phyloP scores from a whole-genome alignment of 108 stramenopile genomes.

The Cylindrotheca fusiformis region DNA sequence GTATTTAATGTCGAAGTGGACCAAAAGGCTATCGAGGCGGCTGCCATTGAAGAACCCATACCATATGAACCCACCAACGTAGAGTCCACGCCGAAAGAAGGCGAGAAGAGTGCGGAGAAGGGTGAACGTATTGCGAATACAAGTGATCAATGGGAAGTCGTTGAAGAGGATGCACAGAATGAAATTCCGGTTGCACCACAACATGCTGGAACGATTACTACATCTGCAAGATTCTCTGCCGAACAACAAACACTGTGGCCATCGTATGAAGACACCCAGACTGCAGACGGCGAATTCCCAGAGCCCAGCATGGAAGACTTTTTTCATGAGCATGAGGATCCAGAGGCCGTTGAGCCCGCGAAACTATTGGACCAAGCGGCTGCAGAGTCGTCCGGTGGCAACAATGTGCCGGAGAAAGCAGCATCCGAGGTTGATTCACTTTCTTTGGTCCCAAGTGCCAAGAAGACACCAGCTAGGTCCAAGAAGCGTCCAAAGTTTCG shows the following conservation, averaged over 20 bases:
- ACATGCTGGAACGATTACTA: background rate
- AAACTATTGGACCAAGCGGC: slow-evolving; percentile 1
- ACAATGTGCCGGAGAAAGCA: background rate
- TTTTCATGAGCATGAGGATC: slow-evolving; percentile 27
- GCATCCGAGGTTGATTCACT: slow-evolving; percentile 5
- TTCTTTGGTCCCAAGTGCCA: slow-evolving; percentile 32
- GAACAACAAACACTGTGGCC: slow-evolving; percentile 1
- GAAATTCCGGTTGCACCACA: background rate
- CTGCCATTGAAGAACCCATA: slow-evolving; percentile 22
- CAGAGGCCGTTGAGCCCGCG: background rate
- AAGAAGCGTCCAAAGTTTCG: slow-evolving; percentile 38
- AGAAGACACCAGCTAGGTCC: slow-evolving; percentile 3
- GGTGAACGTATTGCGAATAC: background rate
- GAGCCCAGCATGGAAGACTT: slow-evolving; percentile 34
- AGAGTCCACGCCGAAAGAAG: background rate
- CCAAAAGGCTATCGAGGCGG: slow-evolving; percentile 26
- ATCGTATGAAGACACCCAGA: background rate
- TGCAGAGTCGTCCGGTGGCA: background rate
- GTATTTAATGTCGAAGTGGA: slow-evolving; percentile 37
- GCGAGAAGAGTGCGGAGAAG: background rate
- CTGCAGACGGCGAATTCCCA: slow-evolving; percentile 7
- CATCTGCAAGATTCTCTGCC: background rate
- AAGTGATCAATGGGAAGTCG: slow-evolving; percentile 13
- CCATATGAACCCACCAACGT: slow-evolving; percentile 25
- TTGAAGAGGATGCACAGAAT: slow-evolving; percentile 31